Evolutionary conservation across 345 rosid genomes (phyloP).

Genomic region (Bruguiera gymnorhiza): DNA sequence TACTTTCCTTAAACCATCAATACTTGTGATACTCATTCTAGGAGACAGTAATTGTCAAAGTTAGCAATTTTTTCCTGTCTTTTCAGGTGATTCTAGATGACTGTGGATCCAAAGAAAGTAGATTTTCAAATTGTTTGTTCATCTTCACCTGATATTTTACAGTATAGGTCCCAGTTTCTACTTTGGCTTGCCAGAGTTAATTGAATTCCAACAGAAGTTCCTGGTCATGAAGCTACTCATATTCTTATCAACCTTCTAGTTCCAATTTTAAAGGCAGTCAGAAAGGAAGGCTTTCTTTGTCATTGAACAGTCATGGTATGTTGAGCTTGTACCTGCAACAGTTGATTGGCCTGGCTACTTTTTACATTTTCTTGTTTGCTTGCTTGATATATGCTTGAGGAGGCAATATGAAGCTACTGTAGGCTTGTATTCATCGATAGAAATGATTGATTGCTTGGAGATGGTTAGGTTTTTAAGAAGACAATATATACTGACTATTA

Average conservation of each 20-base stretch:
- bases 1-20: not conserved
- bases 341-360: not conserved
- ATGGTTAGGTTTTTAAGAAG: too few relatives aligned
- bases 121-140: slow-evolving; percentile 54
- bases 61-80: not conserved
- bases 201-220: too few relatives aligned
- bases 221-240: too few relatives aligned
- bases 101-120: slow-evolving; percentile 34
- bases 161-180: too few relatives aligned
- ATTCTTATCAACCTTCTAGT: too few relatives aligned
- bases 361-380: not conserved
- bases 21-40: not conserved
- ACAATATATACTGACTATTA: not conserved
- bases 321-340: not conserved
- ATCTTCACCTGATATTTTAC: too few relatives aligned
- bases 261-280: slow-evolving; percentile 39
- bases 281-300: slow-evolving; percentile 80
- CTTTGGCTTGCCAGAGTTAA: too few relatives aligned
- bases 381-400: not conserved
- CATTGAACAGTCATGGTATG: slow-evolving; percentile 89
- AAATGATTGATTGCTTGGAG: not conserved
- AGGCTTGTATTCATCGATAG: not conserved
- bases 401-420: not conserved
- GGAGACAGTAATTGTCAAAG: not conserved
- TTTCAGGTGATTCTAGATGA: slow-evolving; percentile 72